Base-by-base conservation (phyloP, 371 early-diverging fungal genomes). In the Mucor lusitanicus region DNA sequence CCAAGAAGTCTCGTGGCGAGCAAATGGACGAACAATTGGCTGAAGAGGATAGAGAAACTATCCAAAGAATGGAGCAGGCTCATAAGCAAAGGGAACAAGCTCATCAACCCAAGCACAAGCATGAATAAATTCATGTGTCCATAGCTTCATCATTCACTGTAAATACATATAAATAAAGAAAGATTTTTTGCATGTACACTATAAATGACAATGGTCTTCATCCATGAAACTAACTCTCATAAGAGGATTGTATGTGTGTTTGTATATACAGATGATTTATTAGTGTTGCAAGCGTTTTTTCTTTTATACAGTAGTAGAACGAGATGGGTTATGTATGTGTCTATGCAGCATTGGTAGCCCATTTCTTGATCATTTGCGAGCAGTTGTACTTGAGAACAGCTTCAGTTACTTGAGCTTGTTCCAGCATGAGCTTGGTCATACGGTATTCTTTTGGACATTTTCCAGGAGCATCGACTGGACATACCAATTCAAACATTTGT, bases 371-470 rank as follows among this genome's bases (percentile, higher is more conserved):
- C 15, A 80, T 63, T 11, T 78, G 65, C 21, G 88, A 85, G 58
- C 87, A 87, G 53, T 87, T 78, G 61, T 85, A 85, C 61, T 85
- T 85, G 25, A 79, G 68, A 8, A 89, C 87, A 7, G 83, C 82
- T 37, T 90, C 89, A 35, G 82, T 75, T 21, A 95, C 88, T 73
- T 94, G 91, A 12, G 75, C 81, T 0, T 87, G 82, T 61, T 92
- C 91, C 37, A 96, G 68, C 87, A 91, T 85, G 11, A 91, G 69
- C 63, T 88, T 90, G 63, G 88, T 84, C 95, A 95, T 94, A 27
- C 92, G 84, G 69, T 90, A 94, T 73, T 94, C 94, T 63, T 93
- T 94, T 6, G 94, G 94, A 30, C 91, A 90, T 46, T 88, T 84
- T 8, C 84, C 85, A 9, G 74, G 75, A 15, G 79, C 78, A 27